Percentiles rank a stretch among this genome's conserved stretches.
Evolutionary conservation across 257 asterid genomes (phyloP).

Genomic region (Coffea eugenioides): DNA sequence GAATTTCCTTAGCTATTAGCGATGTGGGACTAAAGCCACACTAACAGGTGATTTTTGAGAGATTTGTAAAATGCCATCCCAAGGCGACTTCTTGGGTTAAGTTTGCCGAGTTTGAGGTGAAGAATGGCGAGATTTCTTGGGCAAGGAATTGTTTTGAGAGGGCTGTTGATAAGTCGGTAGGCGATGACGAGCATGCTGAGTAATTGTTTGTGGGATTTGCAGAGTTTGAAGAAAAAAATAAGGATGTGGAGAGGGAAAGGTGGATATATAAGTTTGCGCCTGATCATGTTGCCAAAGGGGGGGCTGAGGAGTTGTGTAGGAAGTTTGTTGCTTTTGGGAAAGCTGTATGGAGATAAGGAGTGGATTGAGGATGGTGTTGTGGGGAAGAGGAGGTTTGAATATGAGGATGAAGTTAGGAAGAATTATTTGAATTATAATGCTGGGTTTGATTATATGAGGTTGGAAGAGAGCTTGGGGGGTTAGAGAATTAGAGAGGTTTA

Average conservation of each 20-base stretch:
- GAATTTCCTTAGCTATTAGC: too few relatives aligned
- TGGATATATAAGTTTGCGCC: slow-evolving; percentile 74
- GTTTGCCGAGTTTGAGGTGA: slow-evolving; percentile 84
- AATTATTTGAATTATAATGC: slow-evolving; percentile 78
- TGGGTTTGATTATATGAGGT: slow-evolving; percentile 83
- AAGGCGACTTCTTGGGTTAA: slow-evolving; percentile 77
- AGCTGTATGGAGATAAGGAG: slow-evolving; percentile 83
- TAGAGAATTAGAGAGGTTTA: slow-evolving; percentile 74
- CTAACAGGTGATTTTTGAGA: slow-evolving; percentile 33
- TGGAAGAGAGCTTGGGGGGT: slow-evolving; percentile 69
- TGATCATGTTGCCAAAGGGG: slow-evolving; percentile 86
- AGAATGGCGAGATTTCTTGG: slow-evolving; percentile 67
- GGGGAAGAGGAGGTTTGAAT: slow-evolving; percentile 85
- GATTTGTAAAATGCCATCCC: slow-evolving; percentile 68
- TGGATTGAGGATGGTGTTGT: slow-evolving; percentile 95
- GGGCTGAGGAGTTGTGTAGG: slow-evolving; percentile 85
- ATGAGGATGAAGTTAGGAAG: slow-evolving; percentile 85
- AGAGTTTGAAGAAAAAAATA: slow-evolving; percentile 86
- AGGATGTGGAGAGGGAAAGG: slow-evolving; percentile 87
- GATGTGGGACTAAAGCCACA: too few relatives aligned
- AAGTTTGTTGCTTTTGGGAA: slow-evolving; percentile 91
- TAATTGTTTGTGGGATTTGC: slow-evolving; percentile 81
- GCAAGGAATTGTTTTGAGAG: slow-evolving; percentile 70
- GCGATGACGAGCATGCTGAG: slow-evolving; percentile 86
- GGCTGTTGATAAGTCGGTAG: slow-evolving; percentile 70